A percentile compares a stretch with the other conserved stretches of the same genome.
phyloP scores from a whole-genome alignment of 2,329 filamentous ascomycete genomes.

The Fusarium falciforme region DNA sequence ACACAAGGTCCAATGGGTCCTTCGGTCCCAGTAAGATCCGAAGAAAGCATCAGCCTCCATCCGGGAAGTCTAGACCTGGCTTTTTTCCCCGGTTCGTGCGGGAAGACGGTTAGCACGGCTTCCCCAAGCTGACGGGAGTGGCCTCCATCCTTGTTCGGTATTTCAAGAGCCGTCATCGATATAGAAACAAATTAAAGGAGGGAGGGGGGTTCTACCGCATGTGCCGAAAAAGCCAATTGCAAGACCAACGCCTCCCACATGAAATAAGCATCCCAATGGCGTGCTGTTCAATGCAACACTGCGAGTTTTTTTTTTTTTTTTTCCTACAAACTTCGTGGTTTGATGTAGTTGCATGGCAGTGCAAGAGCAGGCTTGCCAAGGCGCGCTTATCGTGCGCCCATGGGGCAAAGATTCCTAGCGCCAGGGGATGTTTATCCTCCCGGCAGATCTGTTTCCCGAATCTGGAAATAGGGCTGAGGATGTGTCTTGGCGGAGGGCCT shows the following conservation, averaged over 20 bases:
- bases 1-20: neutral
- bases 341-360: neutral
- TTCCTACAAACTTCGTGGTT: neutral
- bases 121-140: conserved; percentile 1
- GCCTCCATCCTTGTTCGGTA: neutral
- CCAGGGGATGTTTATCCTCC: neutral
- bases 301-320: too few relatives aligned
- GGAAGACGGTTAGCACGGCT: conserved; percentile 24
- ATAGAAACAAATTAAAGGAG: neutral
- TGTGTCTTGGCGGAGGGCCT: neutral
- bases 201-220: neutral
- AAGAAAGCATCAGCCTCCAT: neutral
- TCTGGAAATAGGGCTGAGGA: conserved; percentile 23
- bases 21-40: neutral
- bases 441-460: neutral
- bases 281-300: neutral
- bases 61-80: neutral
- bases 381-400: neutral
- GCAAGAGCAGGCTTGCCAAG: neutral
- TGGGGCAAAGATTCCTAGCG: neutral
- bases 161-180: neutral
- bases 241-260: neutral
- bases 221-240: neutral
- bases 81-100: neutral
- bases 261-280: neutral